A percentile compares a stretch with the other conserved stretches of the same genome.
Evolutionary conservation across 2,329 filamentous ascomycete genomes (phyloP).

Genomic region (Cladophialophora psammophila): DNA sequence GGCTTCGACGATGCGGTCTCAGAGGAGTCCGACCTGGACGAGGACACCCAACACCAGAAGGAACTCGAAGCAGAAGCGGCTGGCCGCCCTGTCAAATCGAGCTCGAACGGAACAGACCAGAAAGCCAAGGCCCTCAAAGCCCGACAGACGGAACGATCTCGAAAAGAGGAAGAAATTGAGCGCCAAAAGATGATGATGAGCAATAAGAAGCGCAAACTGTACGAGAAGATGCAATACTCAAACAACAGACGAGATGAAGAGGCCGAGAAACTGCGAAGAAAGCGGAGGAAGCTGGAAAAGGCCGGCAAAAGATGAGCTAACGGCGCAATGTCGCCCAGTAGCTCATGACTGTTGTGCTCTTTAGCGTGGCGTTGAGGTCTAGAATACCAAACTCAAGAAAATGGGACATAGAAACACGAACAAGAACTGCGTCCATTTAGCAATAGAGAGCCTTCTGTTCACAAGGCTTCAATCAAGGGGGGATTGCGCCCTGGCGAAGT

Average conservation of each 20-base stretch:
- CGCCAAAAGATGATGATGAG: conserved; percentile 97
- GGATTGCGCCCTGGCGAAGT: background rate
- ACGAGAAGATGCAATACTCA: conserved; percentile 96
- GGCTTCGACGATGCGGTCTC: conserved; percentile 64
- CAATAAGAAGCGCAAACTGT: conserved; percentile 95
- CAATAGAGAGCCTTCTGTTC: background rate
- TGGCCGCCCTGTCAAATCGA: conserved; percentile 61
- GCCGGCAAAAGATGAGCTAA: conserved; percentile 20
- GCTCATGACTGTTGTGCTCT: background rate
- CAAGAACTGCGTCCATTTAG: background rate
- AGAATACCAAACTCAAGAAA: conserved; percentile 5
- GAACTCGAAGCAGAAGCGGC: conserved; percentile 93
- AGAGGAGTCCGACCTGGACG: conserved; percentile 62
- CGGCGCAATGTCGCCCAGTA: background rate
- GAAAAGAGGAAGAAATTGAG: conserved; percentile 86
- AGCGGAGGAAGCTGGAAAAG: conserved; percentile 85
- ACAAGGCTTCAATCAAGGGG: background rate
- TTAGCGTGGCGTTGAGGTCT: conserved; percentile 25
- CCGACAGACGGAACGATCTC: conserved; percentile 65
- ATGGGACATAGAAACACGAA: background rate
- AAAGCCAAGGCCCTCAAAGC: conserved; percentile 71
- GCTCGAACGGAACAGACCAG: conserved; percentile 65
- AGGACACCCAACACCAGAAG: conserved; percentile 76
- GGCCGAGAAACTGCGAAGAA: conserved; percentile 83
- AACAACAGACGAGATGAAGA: conserved; percentile 93